Evolutionary conservation across 2,329 filamentous ascomycete species (phyloP).

Genomic region (Colletotrichum theobromicola): DNA sequence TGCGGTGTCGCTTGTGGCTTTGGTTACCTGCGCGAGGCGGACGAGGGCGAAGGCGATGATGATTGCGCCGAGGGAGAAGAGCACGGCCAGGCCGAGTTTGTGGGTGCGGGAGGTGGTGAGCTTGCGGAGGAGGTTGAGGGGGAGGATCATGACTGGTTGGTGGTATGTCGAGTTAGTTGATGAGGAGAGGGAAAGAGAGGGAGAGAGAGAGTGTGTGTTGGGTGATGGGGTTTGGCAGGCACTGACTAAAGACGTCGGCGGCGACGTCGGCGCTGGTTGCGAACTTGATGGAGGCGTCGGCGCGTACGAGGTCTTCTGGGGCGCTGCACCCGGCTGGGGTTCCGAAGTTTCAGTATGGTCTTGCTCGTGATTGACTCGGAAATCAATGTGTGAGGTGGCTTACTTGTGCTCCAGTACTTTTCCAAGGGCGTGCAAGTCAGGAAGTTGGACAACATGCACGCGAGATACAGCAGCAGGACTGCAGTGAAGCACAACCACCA

Average conservation of each 20-base stretch:
- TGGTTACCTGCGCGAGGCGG: background rate
- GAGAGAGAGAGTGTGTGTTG: too few relatives aligned
- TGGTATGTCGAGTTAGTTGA: background rate
- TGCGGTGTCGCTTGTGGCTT: slow-evolving; percentile 10
- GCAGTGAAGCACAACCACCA: background rate
- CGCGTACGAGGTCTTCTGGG: slow-evolving; percentile 1
- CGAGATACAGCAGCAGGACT: slow-evolving; percentile 4
- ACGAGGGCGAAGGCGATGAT: slow-evolving; percentile 18
- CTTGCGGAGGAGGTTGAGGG: slow-evolving; percentile 4
- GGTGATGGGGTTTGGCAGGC: too few relatives aligned
- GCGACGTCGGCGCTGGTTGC: background rate
- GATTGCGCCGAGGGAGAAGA: slow-evolving; percentile 15
- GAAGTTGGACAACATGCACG: slow-evolving; percentile 5
- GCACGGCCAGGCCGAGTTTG: slow-evolving; percentile 12
- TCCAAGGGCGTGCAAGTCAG: slow-evolving; percentile 8
- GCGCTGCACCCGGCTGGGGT: background rate
- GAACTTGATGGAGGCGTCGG: slow-evolving; percentile 8
- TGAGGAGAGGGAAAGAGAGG: background rate
- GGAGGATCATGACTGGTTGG: slow-evolving; percentile 1
- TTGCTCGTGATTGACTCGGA: background rate
- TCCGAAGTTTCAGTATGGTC: too few relatives aligned
- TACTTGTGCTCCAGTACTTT: slow-evolving; percentile 11
- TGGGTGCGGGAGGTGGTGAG: background rate
- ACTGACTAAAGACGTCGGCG: background rate
- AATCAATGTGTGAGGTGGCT: background rate